A percentile compares a stretch with the other conserved stretches of the same genome.
Conservation (phyloP, 768 basidiomycete genomes). For the Phylloporus arenicola region DNA sequence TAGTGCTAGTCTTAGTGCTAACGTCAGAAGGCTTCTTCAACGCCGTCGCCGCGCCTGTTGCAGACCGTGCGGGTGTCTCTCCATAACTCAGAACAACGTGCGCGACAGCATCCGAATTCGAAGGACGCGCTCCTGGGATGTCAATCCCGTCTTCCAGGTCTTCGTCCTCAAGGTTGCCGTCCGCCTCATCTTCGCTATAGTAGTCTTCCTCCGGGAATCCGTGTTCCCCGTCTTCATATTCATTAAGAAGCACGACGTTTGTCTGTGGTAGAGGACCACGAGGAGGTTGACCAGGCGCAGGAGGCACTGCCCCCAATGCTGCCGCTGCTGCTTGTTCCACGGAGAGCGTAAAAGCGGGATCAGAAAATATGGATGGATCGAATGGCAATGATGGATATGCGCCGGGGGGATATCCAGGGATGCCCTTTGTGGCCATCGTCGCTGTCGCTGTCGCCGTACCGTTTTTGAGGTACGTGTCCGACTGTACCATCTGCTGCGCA, state of each 20-base stretch:
- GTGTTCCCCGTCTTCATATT: slow-evolving; percentile 33
- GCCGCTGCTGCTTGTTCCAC: slow-evolving; percentile 45
- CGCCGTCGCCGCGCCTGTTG: neutral
- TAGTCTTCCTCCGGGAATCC: slow-evolving; percentile 39
- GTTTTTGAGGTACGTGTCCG: slow-evolving; percentile 35
- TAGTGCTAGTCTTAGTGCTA: slow-evolving; percentile 28
- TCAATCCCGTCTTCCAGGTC: slow-evolving; percentile 31
- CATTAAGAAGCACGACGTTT: slow-evolving; percentile 37
- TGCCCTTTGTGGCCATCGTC: slow-evolving; percentile 31
- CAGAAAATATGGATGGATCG: slow-evolving; percentile 49
- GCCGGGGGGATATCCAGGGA: slow-evolving; percentile 38
- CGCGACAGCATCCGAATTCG: slow-evolving; percentile 28
- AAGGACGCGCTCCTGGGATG: slow-evolving; percentile 15
- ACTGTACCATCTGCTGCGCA: slow-evolving; percentile 60
- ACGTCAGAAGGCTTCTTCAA: slow-evolving; percentile 11
- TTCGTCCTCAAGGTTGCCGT: slow-evolving; percentile 38
- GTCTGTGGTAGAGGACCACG: slow-evolving; percentile 29
- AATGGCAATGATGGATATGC: slow-evolving; percentile 41
- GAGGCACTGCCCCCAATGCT: slow-evolving; percentile 27
- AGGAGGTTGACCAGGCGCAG: slow-evolving; percentile 28
- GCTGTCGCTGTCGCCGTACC: slow-evolving; percentile 29
- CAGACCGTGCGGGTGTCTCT: slow-evolving; percentile 22
- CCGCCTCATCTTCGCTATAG: slow-evolving; percentile 44
- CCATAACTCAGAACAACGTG: slow-evolving; percentile 40
- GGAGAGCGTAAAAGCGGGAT: slow-evolving; percentile 47